Conservation (phyloP, 306 rosid genomes). For the Trichosanthes truncata region DNA sequence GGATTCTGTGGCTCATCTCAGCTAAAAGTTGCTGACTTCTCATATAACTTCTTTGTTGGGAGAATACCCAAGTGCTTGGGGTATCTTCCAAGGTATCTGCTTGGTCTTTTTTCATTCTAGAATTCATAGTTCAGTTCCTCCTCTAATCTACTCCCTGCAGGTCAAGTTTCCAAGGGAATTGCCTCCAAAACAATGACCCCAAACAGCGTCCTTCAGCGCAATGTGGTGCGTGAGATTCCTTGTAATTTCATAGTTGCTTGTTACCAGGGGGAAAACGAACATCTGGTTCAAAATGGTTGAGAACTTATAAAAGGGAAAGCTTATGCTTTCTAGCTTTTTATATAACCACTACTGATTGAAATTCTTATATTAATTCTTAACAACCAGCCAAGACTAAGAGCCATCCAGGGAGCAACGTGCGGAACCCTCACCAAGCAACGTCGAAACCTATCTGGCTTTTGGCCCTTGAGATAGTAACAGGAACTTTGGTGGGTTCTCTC, state of each 20-base stretch:
- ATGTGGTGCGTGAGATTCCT: constrained; percentile 43
- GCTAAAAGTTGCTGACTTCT: constrained; percentile 70
- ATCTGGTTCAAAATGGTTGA: background rate
- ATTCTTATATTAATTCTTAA: constrained; percentile 5
- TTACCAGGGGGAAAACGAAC: background rate
- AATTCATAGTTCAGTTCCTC: background rate
- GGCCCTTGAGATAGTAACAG: constrained; percentile 80
- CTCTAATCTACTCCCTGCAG: constrained; percentile 33
- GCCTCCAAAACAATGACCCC: constrained; percentile 44
- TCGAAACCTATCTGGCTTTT: constrained; percentile 90
- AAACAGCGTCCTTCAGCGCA: constrained; percentile 57
- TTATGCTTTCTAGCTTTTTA: background rate
- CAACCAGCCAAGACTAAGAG: constrained; percentile 50
- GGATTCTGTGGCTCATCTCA: constrained; percentile 59
- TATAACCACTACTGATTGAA: background rate
- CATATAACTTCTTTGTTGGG: constrained; percentile 83
- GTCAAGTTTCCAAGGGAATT: constrained; percentile 81
- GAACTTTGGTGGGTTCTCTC: constrained; percentile 74
- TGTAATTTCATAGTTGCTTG: background rate
- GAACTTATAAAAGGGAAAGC: background rate
- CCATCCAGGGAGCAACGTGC: constrained; percentile 29
- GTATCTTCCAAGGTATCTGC: constrained; percentile 66
- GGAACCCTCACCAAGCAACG: constrained; percentile 35
- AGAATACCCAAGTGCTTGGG: constrained; percentile 75
- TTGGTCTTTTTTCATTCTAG: background rate